Conservation (phyloP, 768 basidiomycete species). For the Podaxis pistillaris region DNA sequence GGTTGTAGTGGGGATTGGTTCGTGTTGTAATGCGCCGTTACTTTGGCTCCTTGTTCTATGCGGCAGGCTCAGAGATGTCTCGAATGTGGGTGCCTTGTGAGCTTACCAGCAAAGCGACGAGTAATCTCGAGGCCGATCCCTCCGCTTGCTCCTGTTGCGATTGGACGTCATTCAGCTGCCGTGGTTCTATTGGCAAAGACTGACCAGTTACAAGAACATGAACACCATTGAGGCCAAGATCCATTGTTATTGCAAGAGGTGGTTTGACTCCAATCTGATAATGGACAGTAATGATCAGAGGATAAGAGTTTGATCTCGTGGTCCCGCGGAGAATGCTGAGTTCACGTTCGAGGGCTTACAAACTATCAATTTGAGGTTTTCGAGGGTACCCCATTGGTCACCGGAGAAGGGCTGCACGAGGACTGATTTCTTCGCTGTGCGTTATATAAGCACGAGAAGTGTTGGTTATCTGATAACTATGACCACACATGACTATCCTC, state of each 20-base stretch:
- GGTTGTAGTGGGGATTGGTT: slow-evolving; percentile 40
- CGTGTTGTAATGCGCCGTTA: slow-evolving; percentile 71
- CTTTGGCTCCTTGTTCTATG: slow-evolving; percentile 66
- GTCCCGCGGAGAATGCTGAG: too few relatives aligned
- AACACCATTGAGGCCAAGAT: slow-evolving; percentile 55
- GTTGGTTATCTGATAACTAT: slow-evolving; percentile 14
- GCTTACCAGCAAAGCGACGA: slow-evolving; percentile 53
- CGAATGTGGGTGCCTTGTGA: background rate
- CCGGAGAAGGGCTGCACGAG: background rate
- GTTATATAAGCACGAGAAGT: background rate
- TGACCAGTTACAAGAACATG: slow-evolving; percentile 72
- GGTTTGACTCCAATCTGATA: background rate
- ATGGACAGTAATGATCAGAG: too few relatives aligned
- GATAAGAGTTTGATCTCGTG: too few relatives aligned
- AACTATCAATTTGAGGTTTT: background rate
- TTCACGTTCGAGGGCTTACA: background rate
- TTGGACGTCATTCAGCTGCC: background rate
- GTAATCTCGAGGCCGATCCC: slow-evolving; percentile 71
- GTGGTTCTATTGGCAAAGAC: background rate
- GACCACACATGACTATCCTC: slow-evolving; percentile 4
- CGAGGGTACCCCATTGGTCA: background rate
- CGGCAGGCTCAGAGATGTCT: background rate
- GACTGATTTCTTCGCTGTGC: background rate
- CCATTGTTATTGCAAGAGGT: slow-evolving; percentile 28
- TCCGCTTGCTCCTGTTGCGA: slow-evolving; percentile 62